A percentile compares a stretch with the other conserved stretches of the same genome.
phyloP scores from a whole-genome alignment of 2,329 filamentous ascomycete species.

The Nothomitra cinnamomea region DNA sequence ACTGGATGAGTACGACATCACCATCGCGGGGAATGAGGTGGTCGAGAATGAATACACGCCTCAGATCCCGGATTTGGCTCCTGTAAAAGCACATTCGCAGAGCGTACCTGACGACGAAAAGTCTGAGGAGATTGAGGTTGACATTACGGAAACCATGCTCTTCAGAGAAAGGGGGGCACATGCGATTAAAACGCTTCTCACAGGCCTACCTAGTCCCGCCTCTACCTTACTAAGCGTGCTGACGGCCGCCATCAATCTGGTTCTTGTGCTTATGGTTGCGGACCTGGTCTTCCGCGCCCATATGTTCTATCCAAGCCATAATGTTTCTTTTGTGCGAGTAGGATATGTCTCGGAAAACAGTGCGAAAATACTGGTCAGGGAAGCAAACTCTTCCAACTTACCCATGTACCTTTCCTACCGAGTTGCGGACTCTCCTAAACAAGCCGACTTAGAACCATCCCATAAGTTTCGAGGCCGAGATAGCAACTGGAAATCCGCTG shows the following conservation, averaged over 20 bases:
- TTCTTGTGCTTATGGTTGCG: constrained; percentile 49
- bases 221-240: constrained; percentile 47
- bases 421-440: constrained; percentile 17
- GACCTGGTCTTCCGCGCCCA: constrained; percentile 66
- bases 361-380: constrained; percentile 69
- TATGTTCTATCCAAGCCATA: constrained; percentile 49
- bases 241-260: constrained; percentile 56
- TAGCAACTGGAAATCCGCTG: constrained; percentile 52
- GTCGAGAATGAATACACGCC: too few species aligned
- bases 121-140: constrained; percentile 33
- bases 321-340: constrained; percentile 71
- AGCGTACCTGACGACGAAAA: constrained; percentile 15
- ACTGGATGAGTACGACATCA: constrained; percentile 40
- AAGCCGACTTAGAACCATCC: constrained; percentile 2
- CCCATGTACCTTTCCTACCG: constrained; percentile 55
- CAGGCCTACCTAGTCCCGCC: constrained; percentile 58
- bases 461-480: constrained; percentile 29
- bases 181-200: constrained; percentile 49
- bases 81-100: constrained; percentile 14
- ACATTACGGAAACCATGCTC: constrained; percentile 45
- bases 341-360: constrained; percentile 71
- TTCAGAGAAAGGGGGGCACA: constrained; percentile 39
- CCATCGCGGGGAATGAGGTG: constrained; percentile 21
- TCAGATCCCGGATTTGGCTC: constrained; percentile 5
- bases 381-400: constrained; percentile 58